These are phyloP conservation scores for Chernovozyma aurita DNA, from an alignment of 1,139 yeast species.

Conservation along the genomic window DNA sequence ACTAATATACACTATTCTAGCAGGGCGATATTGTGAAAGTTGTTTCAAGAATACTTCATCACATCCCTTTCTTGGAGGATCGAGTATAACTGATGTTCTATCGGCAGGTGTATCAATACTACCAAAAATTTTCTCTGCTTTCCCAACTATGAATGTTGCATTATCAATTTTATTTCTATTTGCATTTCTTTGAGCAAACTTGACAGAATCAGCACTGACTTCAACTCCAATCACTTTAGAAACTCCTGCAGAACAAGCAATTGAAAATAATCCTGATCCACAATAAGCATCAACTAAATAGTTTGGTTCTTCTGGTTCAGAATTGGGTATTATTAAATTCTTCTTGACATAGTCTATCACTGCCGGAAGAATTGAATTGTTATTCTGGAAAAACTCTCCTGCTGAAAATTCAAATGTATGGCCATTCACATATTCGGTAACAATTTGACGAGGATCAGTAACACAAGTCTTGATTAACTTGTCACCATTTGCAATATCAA, in stretches of 20 bases:
- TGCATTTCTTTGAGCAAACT: constrained; percentile 82
- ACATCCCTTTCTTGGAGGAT: constrained; percentile 97
- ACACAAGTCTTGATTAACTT: constrained; percentile 46
- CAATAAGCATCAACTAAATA: constrained; percentile 95
- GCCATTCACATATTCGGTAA: constrained; percentile 72
- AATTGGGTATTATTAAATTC: constrained; percentile 48
- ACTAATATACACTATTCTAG: constrained; percentile 84
- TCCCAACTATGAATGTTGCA: constrained; percentile 83
- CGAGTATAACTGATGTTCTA: constrained; percentile 84
- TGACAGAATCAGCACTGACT: constrained; percentile 86
- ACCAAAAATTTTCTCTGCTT: constrained; percentile 85
- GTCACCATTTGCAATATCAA: constrained; percentile 16
- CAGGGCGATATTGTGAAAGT: constrained; percentile 76
- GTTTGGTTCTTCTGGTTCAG: constrained; percentile 34
- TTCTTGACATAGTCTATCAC: constrained; percentile 78
- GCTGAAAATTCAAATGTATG: constrained; percentile 83
- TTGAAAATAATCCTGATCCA: constrained; percentile 92
- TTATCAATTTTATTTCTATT: constrained; percentile 66
- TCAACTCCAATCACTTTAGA: constrained; percentile 90
- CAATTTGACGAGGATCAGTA: constrained; percentile 73
- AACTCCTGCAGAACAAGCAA: constrained; percentile 77
- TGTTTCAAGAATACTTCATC: constrained; percentile 84
- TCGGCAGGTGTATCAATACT: constrained; percentile 66
- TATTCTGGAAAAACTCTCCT: constrained; percentile 93
- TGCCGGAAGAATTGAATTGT: constrained; percentile 80